A percentile compares a stretch with the other conserved stretches of the same genome.
Conservation (phyloP, 176 grass and related monocot genomes). For the Microstegium vimineum region DNA sequence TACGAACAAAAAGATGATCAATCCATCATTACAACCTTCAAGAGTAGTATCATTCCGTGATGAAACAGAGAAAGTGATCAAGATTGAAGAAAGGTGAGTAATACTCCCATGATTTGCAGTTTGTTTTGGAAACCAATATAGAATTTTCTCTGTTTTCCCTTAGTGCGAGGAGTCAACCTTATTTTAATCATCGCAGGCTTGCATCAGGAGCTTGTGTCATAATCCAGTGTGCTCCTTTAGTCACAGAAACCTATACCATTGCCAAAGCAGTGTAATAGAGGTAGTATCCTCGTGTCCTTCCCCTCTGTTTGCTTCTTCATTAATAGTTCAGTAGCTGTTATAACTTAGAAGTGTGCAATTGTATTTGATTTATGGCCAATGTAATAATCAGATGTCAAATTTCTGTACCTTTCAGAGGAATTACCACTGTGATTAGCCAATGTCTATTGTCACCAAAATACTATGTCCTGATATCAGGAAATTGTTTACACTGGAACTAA, state of each 20-base stretch:
- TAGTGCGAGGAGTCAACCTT: not conserved
- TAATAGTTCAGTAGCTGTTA: not conserved
- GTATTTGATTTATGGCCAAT: not conserved
- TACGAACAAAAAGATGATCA: slow-evolving; percentile 31
- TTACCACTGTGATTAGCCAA: not conserved
- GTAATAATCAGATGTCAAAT: not conserved
- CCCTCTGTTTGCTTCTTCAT: not conserved
- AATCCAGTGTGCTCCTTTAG: slow-evolving; percentile 52
- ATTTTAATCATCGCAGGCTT: slow-evolving; percentile 48
- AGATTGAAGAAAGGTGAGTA: slow-evolving; percentile 73
- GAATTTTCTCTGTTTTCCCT: not conserved
- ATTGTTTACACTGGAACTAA: not conserved
- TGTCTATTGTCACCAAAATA: not conserved
- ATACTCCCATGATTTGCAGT: not conserved
- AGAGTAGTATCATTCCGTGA: slow-evolving; percentile 49
- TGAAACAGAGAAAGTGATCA: slow-evolving; percentile 52
- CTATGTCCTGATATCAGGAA: not conserved
- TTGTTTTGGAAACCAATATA: not conserved
- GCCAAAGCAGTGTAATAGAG: slow-evolving; percentile 29
- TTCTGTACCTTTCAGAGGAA: not conserved
- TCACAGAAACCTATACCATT: slow-evolving; percentile 29
- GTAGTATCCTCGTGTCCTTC: not conserved
- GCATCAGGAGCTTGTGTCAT: slow-evolving; percentile 75
- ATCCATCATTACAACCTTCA: slow-evolving; percentile 38
- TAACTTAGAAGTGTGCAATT: not conserved